Evolutionary conservation across 2,329 filamentous ascomycete species (phyloP), one percentile per base, ranked within the genome.

Genomic region (Exophiala dermatitidis): DNA sequence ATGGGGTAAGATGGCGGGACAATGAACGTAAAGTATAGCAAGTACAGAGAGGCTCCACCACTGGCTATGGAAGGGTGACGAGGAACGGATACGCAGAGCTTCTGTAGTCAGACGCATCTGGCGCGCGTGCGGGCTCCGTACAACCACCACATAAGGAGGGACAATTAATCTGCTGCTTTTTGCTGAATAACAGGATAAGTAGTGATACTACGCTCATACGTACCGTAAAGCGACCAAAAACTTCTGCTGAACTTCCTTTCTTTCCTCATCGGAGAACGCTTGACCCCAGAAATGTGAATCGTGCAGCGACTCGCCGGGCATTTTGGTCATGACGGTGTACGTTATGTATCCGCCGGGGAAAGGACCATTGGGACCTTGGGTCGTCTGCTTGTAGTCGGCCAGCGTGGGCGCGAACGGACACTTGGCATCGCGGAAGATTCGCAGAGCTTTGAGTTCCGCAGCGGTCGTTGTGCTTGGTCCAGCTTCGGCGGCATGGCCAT

Each of bases 321-420:
- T 56, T 47, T 61, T 62, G 33, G 59, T 63, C 63, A 60, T 63
- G 30, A 64, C 60, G 29, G 60, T 58, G 50, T 59, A 63, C n/a
- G 56, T 64, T 34, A 62, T 31, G 44, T 62, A 64, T 33, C 63
- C 63, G 41, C 58, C 58, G 0, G 62, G 63, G 29, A 60, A 34
- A 19, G 58, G 54, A 6, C 58, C 52, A 29, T 58, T 43, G 37
- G 58, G 41, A 33, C 52, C 57, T 56, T 63, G 62, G 31, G 53
- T 48, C 37, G 47, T 31, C 40, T 51, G 50, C 46, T 60, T 58
- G 53, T 56, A 64, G 33, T 52, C 43, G 12, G 64, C 56, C 36
- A 64, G 52, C 6, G 56, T 56, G 29, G 62, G 62, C 28, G 60
- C 61, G 49, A 49, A 59, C 28, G 54, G 30, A 44, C 48, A 53